These are phyloP conservation scores for Plenodomus tracheiphilus DNA, from an alignment of 2,329 filamentous ascomycete species.

Conservation along the genomic window DNA sequence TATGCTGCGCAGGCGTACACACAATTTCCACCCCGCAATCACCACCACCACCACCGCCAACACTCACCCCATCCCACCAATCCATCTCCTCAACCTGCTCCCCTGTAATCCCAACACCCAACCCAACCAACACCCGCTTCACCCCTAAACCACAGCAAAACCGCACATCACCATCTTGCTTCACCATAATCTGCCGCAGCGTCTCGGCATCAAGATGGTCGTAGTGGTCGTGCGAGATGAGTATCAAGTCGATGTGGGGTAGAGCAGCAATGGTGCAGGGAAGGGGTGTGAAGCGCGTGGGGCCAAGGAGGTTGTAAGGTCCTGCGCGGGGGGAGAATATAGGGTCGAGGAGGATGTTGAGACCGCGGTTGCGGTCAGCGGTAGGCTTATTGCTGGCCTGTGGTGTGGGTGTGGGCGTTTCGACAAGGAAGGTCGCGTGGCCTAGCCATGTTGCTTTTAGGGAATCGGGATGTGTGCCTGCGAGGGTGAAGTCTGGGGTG, in stretches of 20 bases:
- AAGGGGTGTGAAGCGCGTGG: slow-evolving; percentile 56
- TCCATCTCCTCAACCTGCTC: slow-evolving; percentile 53
- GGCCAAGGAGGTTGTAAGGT: slow-evolving; percentile 52
- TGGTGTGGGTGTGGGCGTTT: slow-evolving; percentile 43
- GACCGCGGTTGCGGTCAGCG: slow-evolving; percentile 44
- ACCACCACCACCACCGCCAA: slow-evolving; percentile 36
- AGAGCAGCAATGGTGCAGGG: slow-evolving; percentile 56
- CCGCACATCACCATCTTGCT: slow-evolving; percentile 43
- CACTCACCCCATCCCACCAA: slow-evolving; percentile 55
- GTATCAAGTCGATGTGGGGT: slow-evolving; percentile 56
- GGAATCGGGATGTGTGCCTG: slow-evolving; percentile 16
- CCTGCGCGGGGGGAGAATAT: slow-evolving; percentile 57
- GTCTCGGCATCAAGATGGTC: slow-evolving; percentile 58
- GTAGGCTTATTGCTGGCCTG: too few relatives aligned
- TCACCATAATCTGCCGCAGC: slow-evolving; percentile 47
- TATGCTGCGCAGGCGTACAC: slow-evolving; percentile 55
- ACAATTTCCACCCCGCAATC: slow-evolving; percentile 47
- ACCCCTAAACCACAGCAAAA: slow-evolving; percentile 51
- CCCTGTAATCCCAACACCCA: slow-evolving; percentile 43
- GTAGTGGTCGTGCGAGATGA: slow-evolving; percentile 61
- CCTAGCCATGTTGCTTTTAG: slow-evolving; percentile 57
- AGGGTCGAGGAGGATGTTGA: slow-evolving; percentile 57
- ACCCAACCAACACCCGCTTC: slow-evolving; percentile 42
- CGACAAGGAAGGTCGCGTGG: slow-evolving; percentile 55
- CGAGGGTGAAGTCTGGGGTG: slow-evolving; percentile 46